phyloP scores from a whole-genome alignment of 1,139 yeast species.

The Kodamaea plutei region DNA sequence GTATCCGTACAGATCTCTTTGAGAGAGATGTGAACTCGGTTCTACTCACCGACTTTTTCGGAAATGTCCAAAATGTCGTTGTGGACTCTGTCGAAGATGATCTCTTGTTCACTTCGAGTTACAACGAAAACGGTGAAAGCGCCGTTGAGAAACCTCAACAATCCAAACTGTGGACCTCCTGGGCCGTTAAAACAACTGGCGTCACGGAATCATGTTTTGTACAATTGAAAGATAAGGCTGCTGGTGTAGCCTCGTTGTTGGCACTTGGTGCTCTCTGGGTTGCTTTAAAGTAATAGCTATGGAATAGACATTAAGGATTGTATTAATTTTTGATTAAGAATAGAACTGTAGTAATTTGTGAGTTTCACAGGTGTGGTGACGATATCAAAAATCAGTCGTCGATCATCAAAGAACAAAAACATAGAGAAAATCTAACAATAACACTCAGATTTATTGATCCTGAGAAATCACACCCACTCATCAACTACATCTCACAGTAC shows the following conservation, averaged over 20 bases:
- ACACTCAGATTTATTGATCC: too few species aligned
- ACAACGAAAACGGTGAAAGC: conserved; percentile 18
- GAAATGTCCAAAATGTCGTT: conserved; percentile 82
- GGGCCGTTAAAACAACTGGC: conserved; percentile 2
- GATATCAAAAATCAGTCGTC: too few species aligned
- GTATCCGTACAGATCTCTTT: conserved; percentile 79
- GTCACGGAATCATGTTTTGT: conserved; percentile 1
- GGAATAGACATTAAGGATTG: too few species aligned
- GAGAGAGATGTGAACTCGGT: conserved; percentile 66
- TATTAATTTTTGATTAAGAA: too few species aligned
- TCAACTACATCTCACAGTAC: too few species aligned
- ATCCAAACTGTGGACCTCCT: not conserved
- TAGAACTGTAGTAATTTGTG: too few species aligned
- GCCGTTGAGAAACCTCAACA: not conserved
- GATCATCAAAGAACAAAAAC: too few species aligned
- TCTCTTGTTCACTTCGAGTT: conserved; percentile 32
- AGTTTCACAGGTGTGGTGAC: too few species aligned
- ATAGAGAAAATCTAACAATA: too few species aligned
- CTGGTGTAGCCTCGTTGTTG: conserved; percentile 6
- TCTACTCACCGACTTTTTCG: conserved; percentile 87
- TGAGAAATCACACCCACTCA: too few species aligned
- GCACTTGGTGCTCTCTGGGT: conserved; percentile 7
- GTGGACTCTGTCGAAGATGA: conserved; percentile 56
- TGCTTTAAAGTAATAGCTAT: too few species aligned
- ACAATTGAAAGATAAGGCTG: conserved; percentile 4